These are phyloP conservation scores for Oehlia diaphana DNA, from an alignment of 192 early-diverging fungal genomes.

Conservation along the genomic window DNA sequence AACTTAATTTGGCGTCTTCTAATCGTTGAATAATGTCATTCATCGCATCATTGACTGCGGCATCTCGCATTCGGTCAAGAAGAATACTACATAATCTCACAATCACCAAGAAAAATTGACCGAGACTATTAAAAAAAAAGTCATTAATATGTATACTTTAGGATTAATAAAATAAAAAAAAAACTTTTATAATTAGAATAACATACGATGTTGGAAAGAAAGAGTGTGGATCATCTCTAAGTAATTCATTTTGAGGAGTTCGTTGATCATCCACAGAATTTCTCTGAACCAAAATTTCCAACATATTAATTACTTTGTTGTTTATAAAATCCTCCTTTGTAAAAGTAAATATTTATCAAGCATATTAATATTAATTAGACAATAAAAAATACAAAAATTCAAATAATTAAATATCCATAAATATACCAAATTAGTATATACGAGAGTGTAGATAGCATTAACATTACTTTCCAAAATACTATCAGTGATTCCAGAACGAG, in stretches of 20 bases:
- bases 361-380: neutral
- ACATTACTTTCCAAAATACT: constrained; percentile 35
- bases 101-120: constrained; percentile 35
- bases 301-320: neutral
- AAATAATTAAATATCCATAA: too few relatives aligned
- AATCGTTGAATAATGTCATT: neutral
- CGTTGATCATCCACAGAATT: constrained; percentile 29
- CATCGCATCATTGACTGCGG: constrained; percentile 17
- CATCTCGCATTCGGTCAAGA: constrained; percentile 35
- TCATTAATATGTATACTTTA: too few relatives aligned
- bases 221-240: constrained; percentile 12
- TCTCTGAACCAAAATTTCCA: constrained; percentile 32
- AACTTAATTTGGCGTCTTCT: constrained; percentile 8
- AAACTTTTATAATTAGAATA: neutral
- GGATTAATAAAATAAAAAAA: too few relatives aligned
- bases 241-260: neutral
- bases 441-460: constrained; percentile 34
- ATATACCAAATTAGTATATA: constrained; percentile 20
- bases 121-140: neutral
- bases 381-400: too few relatives aligned
- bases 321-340: constrained; percentile 33
- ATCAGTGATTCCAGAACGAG: constrained; percentile 34
- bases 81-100: constrained; percentile 39
- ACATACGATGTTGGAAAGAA: constrained; percentile 16
- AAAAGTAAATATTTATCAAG: constrained; percentile 4